Evolutionary conservation across 345 rosid species (phyloP), one percentile per base, ranked within the genome.

Genomic region (Ceriops decandra): DNA sequence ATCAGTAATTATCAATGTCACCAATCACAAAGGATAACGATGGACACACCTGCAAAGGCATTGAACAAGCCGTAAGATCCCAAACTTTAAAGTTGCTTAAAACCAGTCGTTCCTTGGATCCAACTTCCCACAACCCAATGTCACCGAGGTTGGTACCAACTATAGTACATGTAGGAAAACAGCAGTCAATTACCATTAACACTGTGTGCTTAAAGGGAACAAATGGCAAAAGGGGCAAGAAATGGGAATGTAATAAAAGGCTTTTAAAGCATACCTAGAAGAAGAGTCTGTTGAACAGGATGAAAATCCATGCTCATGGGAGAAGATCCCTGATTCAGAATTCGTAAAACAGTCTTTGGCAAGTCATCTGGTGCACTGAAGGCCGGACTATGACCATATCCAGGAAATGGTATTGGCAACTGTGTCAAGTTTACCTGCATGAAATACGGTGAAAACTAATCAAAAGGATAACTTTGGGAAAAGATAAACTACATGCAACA

Each of bases 221-320:
- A 46, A 70, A 76, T 68, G 33, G 42, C 22, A 52, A 19, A 20
- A 60, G 27, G 26, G 49, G 52, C 22, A 57, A 64, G 19, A 53
- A 30, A 24, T 32, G 27, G 53, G 31, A 7, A 49, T 46, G 17
- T 8, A 24, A 30, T 19, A 21, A 30, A 31, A 22, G 35, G 30
- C 46, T 38, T 52, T 16, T 33, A 59, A 68, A 31, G 32, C 54
- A 70, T 72, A 90, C 98, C 96, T 79, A 92, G 82, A 72, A 92
- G 95, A 73, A 76, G 62, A 67, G 85, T 81, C 47, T 84, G 90
- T 38, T 73, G 75, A 73, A 80, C 66, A 32, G 98, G 98, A 80
- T 90, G 96, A 72, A 92, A 92, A 72, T 85, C 96, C 85, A 90
- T 82, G 93, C 86, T 85, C 68, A 68, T 80, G 22, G 88, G 88